Evolutionary conservation across 176 grass and related monocot genomes (phyloP).

Genomic region (Chloris gayana): DNA sequence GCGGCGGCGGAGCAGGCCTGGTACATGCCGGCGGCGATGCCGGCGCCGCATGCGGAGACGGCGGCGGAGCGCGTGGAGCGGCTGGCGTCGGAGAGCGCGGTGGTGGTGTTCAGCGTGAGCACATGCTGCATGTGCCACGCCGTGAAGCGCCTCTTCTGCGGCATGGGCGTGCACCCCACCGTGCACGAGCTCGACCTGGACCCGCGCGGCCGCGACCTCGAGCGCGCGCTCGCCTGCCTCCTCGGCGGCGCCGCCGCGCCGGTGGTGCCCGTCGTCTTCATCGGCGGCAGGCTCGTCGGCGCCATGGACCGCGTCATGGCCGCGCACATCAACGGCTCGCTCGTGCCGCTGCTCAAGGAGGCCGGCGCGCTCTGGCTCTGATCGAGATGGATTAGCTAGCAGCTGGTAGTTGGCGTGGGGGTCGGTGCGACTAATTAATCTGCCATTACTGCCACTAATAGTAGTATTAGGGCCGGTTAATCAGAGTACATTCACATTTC

Average conservation of each 20-base stretch:
- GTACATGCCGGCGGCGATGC: constrained; percentile 50
- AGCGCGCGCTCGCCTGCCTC: constrained; percentile 73
- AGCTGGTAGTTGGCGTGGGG: too few relatives aligned
- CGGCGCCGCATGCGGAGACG: constrained; percentile 40
- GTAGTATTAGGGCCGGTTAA: constrained; percentile 36
- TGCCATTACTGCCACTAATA: not conserved
- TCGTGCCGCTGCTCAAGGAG: constrained; percentile 93
- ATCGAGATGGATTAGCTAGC: not conserved
- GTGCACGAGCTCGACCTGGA: constrained; percentile 95
- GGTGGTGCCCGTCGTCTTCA: constrained; percentile 81
- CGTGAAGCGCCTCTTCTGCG: constrained; percentile 98
- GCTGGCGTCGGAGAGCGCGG: constrained; percentile 88
- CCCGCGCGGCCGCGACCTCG: constrained; percentile 68
- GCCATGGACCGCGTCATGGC: constrained; percentile 98
- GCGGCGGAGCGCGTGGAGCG: constrained; percentile 80
- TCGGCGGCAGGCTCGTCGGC: constrained; percentile 86
- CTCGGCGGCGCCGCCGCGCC: constrained; percentile 40
- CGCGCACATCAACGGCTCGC: constrained; percentile 90
- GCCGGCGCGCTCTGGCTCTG: constrained; percentile 97
- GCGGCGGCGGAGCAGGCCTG: constrained; percentile 77
- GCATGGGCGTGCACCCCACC: constrained; percentile 91
- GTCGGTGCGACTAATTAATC: too few relatives aligned
- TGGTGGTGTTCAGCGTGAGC: constrained; percentile 98
- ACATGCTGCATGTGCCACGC: constrained; percentile 99
- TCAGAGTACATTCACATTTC: constrained; percentile 38